phyloP scores from a whole-genome alignment of 2,329 filamentous ascomycete genomes.

The Monilinia fructicola region DNA sequence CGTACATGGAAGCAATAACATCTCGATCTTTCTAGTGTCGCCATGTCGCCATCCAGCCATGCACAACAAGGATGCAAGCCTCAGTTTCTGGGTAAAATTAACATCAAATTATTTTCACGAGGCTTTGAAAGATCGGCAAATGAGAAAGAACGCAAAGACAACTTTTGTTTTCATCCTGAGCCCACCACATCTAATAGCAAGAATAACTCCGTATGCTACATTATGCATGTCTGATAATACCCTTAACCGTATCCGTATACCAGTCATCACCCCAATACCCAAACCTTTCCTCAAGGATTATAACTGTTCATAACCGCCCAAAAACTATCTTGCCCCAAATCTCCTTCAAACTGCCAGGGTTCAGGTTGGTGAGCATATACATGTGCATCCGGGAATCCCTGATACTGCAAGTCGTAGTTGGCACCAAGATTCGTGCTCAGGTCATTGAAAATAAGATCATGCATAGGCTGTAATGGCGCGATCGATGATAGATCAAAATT shows the following conservation, averaged over 20 bases:
- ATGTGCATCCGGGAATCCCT: constrained; percentile 19
- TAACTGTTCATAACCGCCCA: constrained; percentile 56
- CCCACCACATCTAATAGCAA: neutral
- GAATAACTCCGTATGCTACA: neutral
- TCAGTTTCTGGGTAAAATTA: neutral
- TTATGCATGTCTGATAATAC: neutral
- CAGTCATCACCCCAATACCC: neutral
- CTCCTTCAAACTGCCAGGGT: constrained; percentile 54
- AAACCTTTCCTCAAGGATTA: constrained; percentile 22
- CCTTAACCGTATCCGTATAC: neutral
- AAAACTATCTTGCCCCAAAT: constrained; percentile 55
- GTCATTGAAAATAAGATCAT: constrained; percentile 58
- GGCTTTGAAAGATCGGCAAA: neutral
- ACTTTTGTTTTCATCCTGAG: neutral
- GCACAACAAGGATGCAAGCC: neutral
- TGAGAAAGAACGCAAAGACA: neutral
- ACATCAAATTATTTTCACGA: neutral
- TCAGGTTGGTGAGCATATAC: constrained; percentile 19
- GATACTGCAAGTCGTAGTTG: constrained; percentile 19
- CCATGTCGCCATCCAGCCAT: neutral
- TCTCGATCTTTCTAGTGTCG: neutral
- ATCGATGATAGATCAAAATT: constrained; percentile 52
- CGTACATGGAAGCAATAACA: neutral
- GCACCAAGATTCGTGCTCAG: constrained; percentile 37
- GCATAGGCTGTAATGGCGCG: constrained; percentile 56